phyloP scores from a whole-genome alignment of 345 rosid genomes.

The Murraya koenigii region DNA sequence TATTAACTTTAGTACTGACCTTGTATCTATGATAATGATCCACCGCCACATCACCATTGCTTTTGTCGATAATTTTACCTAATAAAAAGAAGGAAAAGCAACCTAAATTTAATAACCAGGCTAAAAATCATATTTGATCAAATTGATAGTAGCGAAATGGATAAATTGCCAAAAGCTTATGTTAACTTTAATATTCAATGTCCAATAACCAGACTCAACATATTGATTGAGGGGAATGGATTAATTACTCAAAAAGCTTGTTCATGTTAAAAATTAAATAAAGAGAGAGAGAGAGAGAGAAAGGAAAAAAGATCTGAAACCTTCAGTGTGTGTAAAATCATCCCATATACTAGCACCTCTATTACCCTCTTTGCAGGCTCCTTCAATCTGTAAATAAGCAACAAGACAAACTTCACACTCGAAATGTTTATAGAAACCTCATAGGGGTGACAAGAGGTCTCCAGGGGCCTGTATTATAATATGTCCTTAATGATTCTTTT shows the following conservation, averaged over 20 bases:
- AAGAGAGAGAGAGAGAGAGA: background rate
- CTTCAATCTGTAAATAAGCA: constrained; percentile 70
- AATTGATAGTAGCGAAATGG: background rate
- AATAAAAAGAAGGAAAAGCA: background rate
- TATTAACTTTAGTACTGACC: constrained; percentile 34
- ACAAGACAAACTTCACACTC: background rate
- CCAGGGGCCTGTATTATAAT: background rate
- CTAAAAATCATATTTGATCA: background rate
- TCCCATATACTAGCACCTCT: constrained; percentile 91
- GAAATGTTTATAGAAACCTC: background rate
- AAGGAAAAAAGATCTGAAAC: constrained; percentile 21
- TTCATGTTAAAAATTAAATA: background rate
- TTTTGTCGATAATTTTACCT: constrained; percentile 74
- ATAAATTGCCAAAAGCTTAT: background rate
- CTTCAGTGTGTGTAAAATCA: constrained; percentile 64
- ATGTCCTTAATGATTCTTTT: background rate
- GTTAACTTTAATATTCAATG: background rate
- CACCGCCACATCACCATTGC: constrained; percentile 70
- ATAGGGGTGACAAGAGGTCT: background rate
- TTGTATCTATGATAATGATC: constrained; percentile 79
- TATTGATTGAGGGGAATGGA: background rate
- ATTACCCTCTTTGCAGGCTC: constrained; percentile 71
- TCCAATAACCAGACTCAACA: background rate
- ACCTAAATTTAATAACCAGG: background rate
- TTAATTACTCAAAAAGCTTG: background rate